These are phyloP conservation scores for Fusarium robinianum DNA, from an alignment of 2,329 filamentous ascomycete species.

Conservation along the genomic window DNA sequence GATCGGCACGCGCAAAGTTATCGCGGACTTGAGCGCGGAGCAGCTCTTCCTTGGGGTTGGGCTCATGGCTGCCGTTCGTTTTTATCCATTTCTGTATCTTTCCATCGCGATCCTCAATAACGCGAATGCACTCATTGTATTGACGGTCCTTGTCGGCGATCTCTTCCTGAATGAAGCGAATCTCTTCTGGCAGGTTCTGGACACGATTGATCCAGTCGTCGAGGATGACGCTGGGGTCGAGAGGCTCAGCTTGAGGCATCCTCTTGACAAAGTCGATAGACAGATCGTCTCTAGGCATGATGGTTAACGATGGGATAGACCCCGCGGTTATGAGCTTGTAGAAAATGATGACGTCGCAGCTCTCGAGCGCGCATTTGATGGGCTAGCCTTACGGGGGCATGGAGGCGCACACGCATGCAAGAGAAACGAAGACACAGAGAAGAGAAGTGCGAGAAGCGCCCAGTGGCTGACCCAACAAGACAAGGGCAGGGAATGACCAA, in stretches of 20 bases:
- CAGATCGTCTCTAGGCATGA: conserved; percentile 74
- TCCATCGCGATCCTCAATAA: conserved; percentile 72
- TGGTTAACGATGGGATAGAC: conserved; percentile 56
- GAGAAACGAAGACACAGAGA: conserved; percentile 21
- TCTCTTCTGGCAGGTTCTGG: conserved; percentile 80
- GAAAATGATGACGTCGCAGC: conserved; percentile 29
- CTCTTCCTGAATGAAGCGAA: conserved; percentile 82
- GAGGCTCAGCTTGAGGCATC: conserved; percentile 65
- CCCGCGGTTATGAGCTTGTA: conserved; percentile 31
- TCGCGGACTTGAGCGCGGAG: conserved; percentile 69
- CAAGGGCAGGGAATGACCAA: conserved; percentile 26
- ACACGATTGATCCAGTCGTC: conserved; percentile 78
- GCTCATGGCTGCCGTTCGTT: conserved; percentile 71
- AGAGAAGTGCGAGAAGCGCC: conserved; percentile 22
- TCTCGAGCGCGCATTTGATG: conserved; percentile 25
- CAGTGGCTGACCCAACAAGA: conserved; percentile 31
- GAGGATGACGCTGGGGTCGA: conserved; percentile 70
- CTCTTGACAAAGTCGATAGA: conserved; percentile 71
- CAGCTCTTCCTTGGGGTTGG: conserved; percentile 75
- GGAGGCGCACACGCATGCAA: conserved; percentile 11
- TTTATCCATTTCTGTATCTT: conserved; percentile 84
- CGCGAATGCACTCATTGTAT: conserved; percentile 69
- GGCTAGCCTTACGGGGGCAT: conserved; percentile 19
- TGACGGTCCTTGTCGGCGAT: conserved; percentile 78
- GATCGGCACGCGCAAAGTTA: conserved; percentile 69